Conservation (phyloP, 1,139 yeast genomes). For the Scheffersomyces parashehatae region DNA sequence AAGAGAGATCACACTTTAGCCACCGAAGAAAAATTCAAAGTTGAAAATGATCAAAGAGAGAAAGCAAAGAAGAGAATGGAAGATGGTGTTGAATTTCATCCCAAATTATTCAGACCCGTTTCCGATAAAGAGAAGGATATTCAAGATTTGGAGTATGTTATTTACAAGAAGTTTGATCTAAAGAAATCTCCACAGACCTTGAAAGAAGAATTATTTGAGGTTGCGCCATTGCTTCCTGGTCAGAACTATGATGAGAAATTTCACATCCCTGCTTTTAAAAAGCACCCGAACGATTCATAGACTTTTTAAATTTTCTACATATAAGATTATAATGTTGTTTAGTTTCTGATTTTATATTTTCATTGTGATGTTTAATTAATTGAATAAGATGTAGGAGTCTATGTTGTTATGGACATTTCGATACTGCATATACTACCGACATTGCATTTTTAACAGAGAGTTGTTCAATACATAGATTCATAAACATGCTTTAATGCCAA, state of each 20-base stretch:
- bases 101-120: constrained; percentile 62
- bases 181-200: constrained; percentile 51
- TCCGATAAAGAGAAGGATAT: constrained; percentile 23
- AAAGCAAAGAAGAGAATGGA: constrained; percentile 75
- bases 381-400: no score
- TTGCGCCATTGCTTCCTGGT: constrained; percentile 80
- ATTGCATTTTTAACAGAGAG: no score
- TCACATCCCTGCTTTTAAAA: constrained; percentile 66
- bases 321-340: no score
- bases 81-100: constrained; percentile 78
- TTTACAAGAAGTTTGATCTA: constrained; percentile 55
- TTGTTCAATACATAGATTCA: no score
- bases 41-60: constrained; percentile 81
- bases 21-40: constrained; percentile 81
- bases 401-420: no score
- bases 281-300: constrained; percentile 16
- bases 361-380: no score
- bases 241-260: constrained; percentile 64
- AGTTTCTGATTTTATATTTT: no score
- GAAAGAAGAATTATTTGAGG: constrained; percentile 54
- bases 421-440: no score
- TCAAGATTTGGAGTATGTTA: constrained; percentile 57
- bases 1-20: constrained; percentile 77
- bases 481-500: no score
- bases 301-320: no score